Conservation (phyloP, 495 filamentous ascomycete species). For the Aspergillus funiculosus region DNA sequence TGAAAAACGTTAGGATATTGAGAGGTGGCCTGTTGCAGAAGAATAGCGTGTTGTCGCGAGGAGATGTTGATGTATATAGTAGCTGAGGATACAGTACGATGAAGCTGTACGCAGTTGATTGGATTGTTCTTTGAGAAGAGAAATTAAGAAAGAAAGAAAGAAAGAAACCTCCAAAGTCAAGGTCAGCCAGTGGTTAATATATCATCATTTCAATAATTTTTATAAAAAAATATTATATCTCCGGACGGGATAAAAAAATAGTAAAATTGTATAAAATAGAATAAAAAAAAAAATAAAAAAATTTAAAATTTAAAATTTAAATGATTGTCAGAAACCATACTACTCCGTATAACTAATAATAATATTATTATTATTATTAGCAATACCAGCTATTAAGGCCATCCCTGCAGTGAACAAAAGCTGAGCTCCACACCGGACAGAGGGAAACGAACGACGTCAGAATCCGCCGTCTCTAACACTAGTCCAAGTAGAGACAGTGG, state of each 20-base stretch:
- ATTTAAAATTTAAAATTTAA: constrained; percentile 9
- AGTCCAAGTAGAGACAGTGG: constrained; percentile 11
- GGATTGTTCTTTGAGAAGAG: constrained; percentile 1
- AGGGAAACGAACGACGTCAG: constrained; percentile 25
- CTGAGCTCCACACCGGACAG: constrained; percentile 20
- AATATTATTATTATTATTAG: constrained; percentile 6
- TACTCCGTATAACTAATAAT: background rate
- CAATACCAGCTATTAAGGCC: constrained; percentile 15
- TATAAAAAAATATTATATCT: constrained; percentile 9
- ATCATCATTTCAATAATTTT: no score
- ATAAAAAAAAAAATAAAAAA: constrained; percentile 12
- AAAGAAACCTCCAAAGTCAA: constrained; percentile 12
- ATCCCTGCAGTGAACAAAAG: constrained; percentile 38
- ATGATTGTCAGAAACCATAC: background rate
- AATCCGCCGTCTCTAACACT: constrained; percentile 15
- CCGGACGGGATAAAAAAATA: constrained; percentile 10
- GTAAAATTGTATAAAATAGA: constrained; percentile 7
- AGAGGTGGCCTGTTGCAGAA: no score
- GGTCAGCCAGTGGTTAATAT: constrained; percentile 15
- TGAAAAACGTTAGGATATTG: no score
- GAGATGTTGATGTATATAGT: constrained; percentile 3
- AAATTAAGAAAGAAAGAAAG: constrained; percentile 6
- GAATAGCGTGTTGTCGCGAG: background rate
- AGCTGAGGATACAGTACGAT: background rate
- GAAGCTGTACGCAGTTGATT: constrained; percentile 2